Percentiles rank a stretch among this genome's conserved stretches.
Evolutionary conservation across 805 yeast species (phyloP).

Genomic region (Pichia nanzhaoensis): DNA sequence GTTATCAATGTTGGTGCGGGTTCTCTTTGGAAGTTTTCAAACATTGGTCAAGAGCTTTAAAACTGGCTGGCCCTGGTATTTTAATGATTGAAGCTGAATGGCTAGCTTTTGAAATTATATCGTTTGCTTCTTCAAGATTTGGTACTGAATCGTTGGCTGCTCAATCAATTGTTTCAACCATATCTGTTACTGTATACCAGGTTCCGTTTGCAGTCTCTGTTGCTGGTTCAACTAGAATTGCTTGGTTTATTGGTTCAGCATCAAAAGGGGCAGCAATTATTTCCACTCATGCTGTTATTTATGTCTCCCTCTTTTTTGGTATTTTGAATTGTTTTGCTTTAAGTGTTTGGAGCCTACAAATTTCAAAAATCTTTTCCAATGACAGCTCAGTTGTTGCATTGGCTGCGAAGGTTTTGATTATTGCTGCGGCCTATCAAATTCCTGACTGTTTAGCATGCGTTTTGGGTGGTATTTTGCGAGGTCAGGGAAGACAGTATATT

Average conservation of each 20-base stretch:
- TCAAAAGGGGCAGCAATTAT: conserved; percentile 31
- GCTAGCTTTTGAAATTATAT: conserved; percentile 50
- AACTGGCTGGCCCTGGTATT: conserved; percentile 48
- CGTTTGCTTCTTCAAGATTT: conserved; percentile 47
- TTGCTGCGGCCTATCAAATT: conserved; percentile 63
- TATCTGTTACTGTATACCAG: conserved; percentile 44
- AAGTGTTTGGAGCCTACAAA: conserved; percentile 34
- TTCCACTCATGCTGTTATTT: conserved; percentile 33
- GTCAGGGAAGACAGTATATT: conserved; percentile 66
- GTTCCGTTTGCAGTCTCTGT: conserved; percentile 54
- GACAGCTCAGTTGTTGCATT: conserved; percentile 50
- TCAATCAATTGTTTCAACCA: conserved; percentile 41
- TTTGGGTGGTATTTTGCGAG: conserved; percentile 70
- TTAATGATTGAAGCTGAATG: conserved; percentile 57
- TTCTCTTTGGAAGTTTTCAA: conserved; percentile 35
- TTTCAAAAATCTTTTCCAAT: conserved; percentile 52
- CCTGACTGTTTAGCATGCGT: conserved; percentile 65
- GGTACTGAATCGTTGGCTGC: conserved; percentile 50
- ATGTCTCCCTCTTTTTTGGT: conserved; percentile 33
- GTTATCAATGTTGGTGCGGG: conserved; percentile 49
- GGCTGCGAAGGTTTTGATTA: conserved; percentile 48
- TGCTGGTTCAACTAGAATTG: conserved; percentile 52
- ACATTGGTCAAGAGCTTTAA: conserved; percentile 39
- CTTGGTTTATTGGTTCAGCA: conserved; percentile 44
- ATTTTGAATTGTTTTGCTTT: conserved; percentile 41